Evolutionary conservation across 768 basidiomycete species (phyloP).

Genomic region (Boletus edulis): DNA sequence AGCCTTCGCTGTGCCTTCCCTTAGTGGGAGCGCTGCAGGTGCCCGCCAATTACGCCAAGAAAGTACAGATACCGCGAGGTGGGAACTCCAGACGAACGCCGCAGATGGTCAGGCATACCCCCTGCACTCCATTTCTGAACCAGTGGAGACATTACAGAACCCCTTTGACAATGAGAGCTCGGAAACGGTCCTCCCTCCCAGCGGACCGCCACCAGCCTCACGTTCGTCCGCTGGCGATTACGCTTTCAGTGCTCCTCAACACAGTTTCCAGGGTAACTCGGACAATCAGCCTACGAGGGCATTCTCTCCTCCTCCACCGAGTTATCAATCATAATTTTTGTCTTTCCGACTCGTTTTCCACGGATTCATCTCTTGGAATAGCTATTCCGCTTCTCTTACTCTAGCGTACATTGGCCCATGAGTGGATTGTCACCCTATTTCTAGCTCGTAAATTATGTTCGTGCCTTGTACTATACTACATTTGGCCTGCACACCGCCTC

Average conservation of each 20-base stretch:
- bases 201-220: slow-evolving; percentile 1
- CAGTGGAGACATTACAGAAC: slow-evolving; percentile 18
- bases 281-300: background rate
- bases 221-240: slow-evolving; percentile 18
- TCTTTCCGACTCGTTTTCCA: background rate
- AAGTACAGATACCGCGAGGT: slow-evolving; percentile 29
- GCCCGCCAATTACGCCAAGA: slow-evolving; percentile 20
- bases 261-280: slow-evolving; percentile 20
- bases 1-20: slow-evolving; percentile 9
- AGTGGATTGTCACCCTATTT: slow-evolving; percentile 5
- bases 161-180: slow-evolving; percentile 23
- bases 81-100: slow-evolving; percentile 30
- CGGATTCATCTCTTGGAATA: background rate
- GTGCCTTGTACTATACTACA: slow-evolving; percentile 17
- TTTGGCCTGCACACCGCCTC: slow-evolving; percentile 3
- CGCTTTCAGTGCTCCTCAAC: slow-evolving; percentile 22
- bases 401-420: background rate
- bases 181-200: slow-evolving; percentile 19
- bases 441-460: slow-evolving; percentile 24
- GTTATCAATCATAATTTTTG: slow-evolving; percentile 11
- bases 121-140: slow-evolving; percentile 19
- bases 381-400: background rate
- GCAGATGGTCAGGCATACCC: slow-evolving; percentile 25
- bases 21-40: slow-evolving; percentile 11
- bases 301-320: slow-evolving; percentile 22